Percentiles rank a stretch among this genome's conserved stretches.
These are phyloP conservation scores for Aspergillus cavernicola DNA, from an alignment of 495 filamentous ascomycete genomes.

Conservation along the genomic window DNA sequence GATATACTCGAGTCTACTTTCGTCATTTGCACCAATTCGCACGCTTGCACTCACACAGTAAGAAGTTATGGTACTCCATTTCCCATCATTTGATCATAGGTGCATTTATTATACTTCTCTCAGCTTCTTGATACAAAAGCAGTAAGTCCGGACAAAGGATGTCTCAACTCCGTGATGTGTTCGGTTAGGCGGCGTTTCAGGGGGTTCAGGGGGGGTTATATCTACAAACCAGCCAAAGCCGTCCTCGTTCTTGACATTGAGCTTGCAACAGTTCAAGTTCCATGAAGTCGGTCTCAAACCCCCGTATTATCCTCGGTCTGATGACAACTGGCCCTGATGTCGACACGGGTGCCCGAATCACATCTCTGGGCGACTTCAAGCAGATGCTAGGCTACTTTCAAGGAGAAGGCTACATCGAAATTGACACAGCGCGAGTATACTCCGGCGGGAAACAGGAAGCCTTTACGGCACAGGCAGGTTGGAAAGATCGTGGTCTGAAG, in stretches of 20 bases:
- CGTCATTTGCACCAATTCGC: neutral
- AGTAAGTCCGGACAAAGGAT: no score
- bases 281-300: slow-evolving; percentile 48
- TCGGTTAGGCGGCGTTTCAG: no score
- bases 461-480: slow-evolving; percentile 70
- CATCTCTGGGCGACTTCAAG: slow-evolving; percentile 59
- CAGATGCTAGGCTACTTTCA: slow-evolving; percentile 65
- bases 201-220: no score
- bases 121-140: no score
- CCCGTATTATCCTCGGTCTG: slow-evolving; percentile 54
- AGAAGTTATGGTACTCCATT: neutral
- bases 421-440: slow-evolving; percentile 79
- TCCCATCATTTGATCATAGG: no score
- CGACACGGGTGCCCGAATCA: slow-evolving; percentile 62
- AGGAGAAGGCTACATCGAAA: slow-evolving; percentile 67
- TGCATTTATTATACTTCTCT: no score
- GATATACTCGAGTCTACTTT: neutral
- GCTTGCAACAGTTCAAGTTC: neutral
- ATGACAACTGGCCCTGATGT: slow-evolving; percentile 57
- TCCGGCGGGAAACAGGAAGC: slow-evolving; percentile 71
- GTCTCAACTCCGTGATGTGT: no score
- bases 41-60: no score
- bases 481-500: slow-evolving; percentile 77
- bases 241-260: no score
- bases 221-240: no score